A percentile compares a stretch with the other conserved stretches of the same genome.
phyloP scores from a whole-genome alignment of 768 basidiomycete genomes.

The Amanita fuliginea region DNA sequence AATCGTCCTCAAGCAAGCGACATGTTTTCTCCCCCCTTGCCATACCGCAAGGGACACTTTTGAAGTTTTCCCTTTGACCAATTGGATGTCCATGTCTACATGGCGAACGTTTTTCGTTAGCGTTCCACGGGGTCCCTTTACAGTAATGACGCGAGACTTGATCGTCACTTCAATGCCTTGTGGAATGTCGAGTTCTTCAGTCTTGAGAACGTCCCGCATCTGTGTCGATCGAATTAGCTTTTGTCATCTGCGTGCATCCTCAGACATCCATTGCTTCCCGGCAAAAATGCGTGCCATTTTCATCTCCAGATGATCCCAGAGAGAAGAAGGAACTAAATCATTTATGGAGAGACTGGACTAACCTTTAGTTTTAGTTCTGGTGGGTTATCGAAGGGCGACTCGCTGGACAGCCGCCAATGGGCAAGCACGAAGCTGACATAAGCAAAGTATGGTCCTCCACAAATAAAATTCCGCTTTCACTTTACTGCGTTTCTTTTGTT shows the following conservation, averaged over 20 bases:
- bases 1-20: conserved; percentile 96
- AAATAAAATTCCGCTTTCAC: not conserved
- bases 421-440: conserved; percentile 25
- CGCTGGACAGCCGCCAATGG: no score
- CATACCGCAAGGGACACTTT: conserved; percentile 90
- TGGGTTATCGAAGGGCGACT: conserved; percentile 16
- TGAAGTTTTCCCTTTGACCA: conserved; percentile 67
- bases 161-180: conserved; percentile 75
- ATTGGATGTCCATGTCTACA: conserved; percentile 87
- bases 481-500: no score
- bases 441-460: conserved; percentile 10
- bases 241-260: conserved; percentile 21
- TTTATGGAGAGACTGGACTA: conserved; percentile 12
- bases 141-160: conserved; percentile 87
- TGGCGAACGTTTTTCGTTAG: conserved; percentile 89
- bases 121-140: conserved; percentile 87
- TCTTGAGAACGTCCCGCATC: conserved; percentile 92
- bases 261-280: conserved; percentile 24
- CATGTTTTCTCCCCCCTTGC: conserved; percentile 97
- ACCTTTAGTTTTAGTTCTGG: conserved; percentile 32
- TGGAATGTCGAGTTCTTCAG: conserved; percentile 86
- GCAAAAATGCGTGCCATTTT: conserved; percentile 13
- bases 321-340: not conserved
- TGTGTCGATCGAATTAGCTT: conserved; percentile 26
- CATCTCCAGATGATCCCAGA: conserved; percentile 12